Conservation (phyloP, 768 basidiomycete genomes). For the Phylloporus arenicola region DNA sequence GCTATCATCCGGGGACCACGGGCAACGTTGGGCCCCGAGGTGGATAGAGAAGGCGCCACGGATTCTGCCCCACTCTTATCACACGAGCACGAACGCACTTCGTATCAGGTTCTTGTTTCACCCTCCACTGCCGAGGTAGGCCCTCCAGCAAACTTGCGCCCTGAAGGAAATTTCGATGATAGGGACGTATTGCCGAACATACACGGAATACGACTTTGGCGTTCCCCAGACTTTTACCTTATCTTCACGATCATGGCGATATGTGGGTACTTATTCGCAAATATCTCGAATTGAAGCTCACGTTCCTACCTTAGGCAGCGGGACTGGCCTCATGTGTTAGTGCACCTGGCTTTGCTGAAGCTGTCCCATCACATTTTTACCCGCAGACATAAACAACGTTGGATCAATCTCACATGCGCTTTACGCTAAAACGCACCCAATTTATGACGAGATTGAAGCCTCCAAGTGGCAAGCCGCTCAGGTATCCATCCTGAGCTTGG, state of each 20-base stretch:
- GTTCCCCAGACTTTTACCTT: constrained; percentile 58
- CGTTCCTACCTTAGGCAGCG: constrained; percentile 44
- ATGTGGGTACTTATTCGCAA: constrained; percentile 36
- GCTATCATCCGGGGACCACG: constrained; percentile 23
- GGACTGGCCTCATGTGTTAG: constrained; percentile 74
- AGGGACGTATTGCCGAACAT: constrained; percentile 42
- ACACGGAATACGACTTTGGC: constrained; percentile 47
- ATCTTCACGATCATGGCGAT: constrained; percentile 51
- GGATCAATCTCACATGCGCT: constrained; percentile 70
- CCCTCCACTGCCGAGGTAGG: constrained; percentile 1
- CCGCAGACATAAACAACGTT: constrained; percentile 78
- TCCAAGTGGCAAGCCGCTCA: constrained; percentile 77
- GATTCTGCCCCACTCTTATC: constrained; percentile 20
- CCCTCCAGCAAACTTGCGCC: constrained; percentile 5
- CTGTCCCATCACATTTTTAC: background rate
- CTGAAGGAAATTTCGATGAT: constrained; percentile 2
- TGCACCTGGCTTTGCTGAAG: background rate
- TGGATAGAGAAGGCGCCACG: constrained; percentile 13
- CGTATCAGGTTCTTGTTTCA: constrained; percentile 10
- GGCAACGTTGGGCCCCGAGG: constrained; percentile 4
- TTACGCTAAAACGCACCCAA: constrained; percentile 51
- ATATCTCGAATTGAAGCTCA: background rate
- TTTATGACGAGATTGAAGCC: constrained; percentile 62
- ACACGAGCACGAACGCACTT: constrained; percentile 11
- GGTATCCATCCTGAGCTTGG: constrained; percentile 76